A percentile compares a stretch with the other conserved stretches of the same genome.
These are phyloP conservation scores for Phytopythium cucurbitacearum DNA, from an alignment of 352 stramenopile species.

Conservation along the genomic window DNA sequence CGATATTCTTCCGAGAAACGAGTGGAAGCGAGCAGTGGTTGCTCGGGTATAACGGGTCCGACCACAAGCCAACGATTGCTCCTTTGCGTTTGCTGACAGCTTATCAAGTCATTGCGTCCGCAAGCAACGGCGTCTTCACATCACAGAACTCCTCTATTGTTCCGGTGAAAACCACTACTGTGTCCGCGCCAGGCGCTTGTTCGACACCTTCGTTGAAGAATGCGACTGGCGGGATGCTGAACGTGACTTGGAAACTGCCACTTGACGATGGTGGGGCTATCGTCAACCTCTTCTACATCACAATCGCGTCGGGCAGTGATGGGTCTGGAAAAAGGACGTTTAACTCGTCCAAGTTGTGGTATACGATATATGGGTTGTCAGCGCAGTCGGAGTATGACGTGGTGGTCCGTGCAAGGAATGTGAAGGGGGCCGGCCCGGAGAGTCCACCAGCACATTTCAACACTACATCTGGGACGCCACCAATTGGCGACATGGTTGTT, in stretches of 20 bases:
- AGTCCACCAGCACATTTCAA: constrained; percentile 26
- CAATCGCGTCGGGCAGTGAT: constrained; percentile 19
- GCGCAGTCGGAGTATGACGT: constrained; percentile 35
- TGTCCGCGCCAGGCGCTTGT: constrained; percentile 48
- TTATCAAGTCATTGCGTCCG: constrained; percentile 37
- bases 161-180: constrained; percentile 23
- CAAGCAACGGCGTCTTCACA: constrained; percentile 37
- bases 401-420: constrained; percentile 38
- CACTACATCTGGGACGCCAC: constrained; percentile 25
- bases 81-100: constrained; percentile 16
- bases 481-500: constrained; percentile 26
- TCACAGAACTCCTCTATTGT: constrained; percentile 38
- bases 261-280: constrained; percentile 29
- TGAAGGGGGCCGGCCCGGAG: constrained; percentile 23
- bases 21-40: constrained; percentile 18
- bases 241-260: constrained; percentile 37
- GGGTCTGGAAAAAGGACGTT: constrained; percentile 19
- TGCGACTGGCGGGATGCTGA: constrained; percentile 40
- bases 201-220: constrained; percentile 8
- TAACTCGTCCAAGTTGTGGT: constrained; percentile 8
- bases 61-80: constrained; percentile 27
- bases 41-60: constrained; percentile 21
- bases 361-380: constrained; percentile 36
- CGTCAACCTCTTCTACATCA: constrained; percentile 27
- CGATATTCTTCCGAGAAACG: constrained; percentile 33